Percentiles rank a stretch among this genome's conserved stretches.
These are phyloP conservation scores for Phytophthora pseudosyringae DNA, from an alignment of 352 stramenopile species.

Conservation along the genomic window DNA sequence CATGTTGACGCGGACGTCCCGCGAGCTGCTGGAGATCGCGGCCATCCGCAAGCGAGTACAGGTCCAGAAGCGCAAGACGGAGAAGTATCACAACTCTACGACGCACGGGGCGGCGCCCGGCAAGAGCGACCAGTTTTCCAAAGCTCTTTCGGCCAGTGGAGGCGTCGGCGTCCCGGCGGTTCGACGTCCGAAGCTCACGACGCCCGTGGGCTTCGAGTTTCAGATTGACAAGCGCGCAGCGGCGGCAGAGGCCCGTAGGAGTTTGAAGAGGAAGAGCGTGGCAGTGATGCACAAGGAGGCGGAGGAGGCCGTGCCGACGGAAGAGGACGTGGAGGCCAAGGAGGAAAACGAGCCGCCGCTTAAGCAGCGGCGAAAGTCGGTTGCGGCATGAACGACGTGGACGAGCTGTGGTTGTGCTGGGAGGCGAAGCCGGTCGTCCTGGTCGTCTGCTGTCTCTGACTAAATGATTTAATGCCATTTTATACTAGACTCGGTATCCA, in stretches of 20 bases:
- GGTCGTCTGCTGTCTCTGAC: slow-evolving; percentile 4
- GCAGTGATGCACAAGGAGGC: slow-evolving; percentile 13
- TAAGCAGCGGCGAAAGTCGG: slow-evolving; percentile 35
- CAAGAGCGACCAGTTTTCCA: slow-evolving; percentile 54
- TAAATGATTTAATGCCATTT: slow-evolving; percentile 41
- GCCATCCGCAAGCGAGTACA: slow-evolving; percentile 67
- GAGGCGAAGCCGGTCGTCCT: neutral
- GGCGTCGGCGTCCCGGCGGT: slow-evolving; percentile 71
- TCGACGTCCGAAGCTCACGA: slow-evolving; percentile 70
- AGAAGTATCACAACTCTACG: slow-evolving; percentile 71
- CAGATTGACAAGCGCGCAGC: slow-evolving; percentile 70
- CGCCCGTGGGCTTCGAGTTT: slow-evolving; percentile 69
- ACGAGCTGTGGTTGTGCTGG: slow-evolving; percentile 8
- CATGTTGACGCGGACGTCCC: slow-evolving; percentile 72
- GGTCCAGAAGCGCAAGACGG: slow-evolving; percentile 62
- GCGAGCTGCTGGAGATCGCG: slow-evolving; percentile 75
- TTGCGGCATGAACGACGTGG: slow-evolving; percentile 11
- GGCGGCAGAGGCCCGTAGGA: slow-evolving; percentile 36
- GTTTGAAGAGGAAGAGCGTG: slow-evolving; percentile 40
- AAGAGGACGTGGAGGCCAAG: slow-evolving; percentile 4
- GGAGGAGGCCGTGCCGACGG: neutral
- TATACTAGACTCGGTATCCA: neutral
- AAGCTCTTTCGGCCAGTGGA: slow-evolving; percentile 63
- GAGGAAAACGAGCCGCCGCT: slow-evolving; percentile 23
- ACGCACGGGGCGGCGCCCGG: slow-evolving; percentile 41